Evolutionary conservation across 768 basidiomycete genomes (phyloP).

Genomic region (Naganishia friedmannii): DNA sequence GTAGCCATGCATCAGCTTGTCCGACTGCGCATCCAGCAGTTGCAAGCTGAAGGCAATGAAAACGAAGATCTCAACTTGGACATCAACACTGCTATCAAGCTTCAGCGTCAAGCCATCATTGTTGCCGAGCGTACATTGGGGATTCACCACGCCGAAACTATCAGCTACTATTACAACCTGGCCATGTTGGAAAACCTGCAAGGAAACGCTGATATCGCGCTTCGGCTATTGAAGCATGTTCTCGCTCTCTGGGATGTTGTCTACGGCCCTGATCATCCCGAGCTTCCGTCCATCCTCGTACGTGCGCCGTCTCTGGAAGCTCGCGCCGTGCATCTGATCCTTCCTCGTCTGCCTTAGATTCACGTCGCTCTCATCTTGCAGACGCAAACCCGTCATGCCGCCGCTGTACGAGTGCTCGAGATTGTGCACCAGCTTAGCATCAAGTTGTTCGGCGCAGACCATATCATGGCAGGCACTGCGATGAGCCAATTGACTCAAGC

Average conservation of each 20-base stretch:
- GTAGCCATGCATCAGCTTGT: constrained; percentile 53
- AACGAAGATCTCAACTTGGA: constrained; percentile 49
- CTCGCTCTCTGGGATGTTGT: constrained; percentile 52
- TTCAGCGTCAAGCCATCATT: constrained; percentile 55
- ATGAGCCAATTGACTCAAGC: constrained; percentile 52
- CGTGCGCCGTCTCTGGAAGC: constrained; percentile 27
- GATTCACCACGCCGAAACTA: constrained; percentile 52
- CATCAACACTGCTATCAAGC: constrained; percentile 50
- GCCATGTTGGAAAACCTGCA: constrained; percentile 54
- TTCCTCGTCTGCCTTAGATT: constrained; percentile 33
- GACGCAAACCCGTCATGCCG: constrained; percentile 40
- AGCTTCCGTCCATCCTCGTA: constrained; percentile 52
- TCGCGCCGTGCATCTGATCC: neutral
- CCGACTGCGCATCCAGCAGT: constrained; percentile 48
- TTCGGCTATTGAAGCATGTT: constrained; percentile 53
- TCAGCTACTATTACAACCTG: constrained; percentile 54
- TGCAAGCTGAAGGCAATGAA: constrained; percentile 43
- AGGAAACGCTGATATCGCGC: constrained; percentile 49
- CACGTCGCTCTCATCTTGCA: constrained; percentile 52
- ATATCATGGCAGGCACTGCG: constrained; percentile 51
- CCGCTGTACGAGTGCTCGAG: constrained; percentile 47
- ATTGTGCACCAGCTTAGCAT: constrained; percentile 43
- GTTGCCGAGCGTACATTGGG: constrained; percentile 54
- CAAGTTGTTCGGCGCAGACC: constrained; percentile 50
- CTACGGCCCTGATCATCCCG: constrained; percentile 53